Evolutionary conservation across 495 filamentous ascomycete genomes (phyloP), one percentile per base, ranked within the genome.

Genomic region (Xylaria longipes): DNA sequence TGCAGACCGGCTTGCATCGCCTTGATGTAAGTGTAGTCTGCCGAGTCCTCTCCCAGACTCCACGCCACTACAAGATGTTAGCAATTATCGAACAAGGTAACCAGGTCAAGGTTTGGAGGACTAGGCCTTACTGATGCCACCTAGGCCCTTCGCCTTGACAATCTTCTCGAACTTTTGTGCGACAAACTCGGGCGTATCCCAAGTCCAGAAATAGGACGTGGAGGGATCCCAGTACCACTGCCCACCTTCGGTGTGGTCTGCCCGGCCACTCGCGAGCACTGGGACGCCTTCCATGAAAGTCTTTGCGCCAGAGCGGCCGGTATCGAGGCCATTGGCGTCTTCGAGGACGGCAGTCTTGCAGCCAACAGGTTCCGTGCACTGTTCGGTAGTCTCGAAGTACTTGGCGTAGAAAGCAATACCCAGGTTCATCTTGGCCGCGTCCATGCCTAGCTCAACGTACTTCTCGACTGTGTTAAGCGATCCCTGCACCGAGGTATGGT

Each of bases 381-480:
- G 25, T 1, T 82, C 78, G 25, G 81, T 75, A 1, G 88, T 89
- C 57, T 82, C 85, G 79, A 91, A 92, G 84, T 84, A 92, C 77
- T 91, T 91, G 25, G 88, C 87, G 74, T 92, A 91, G 77, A 87
- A 91, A 17, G 89, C 88, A 67, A 91, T 84, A 17, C 90, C 90
- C 7, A 92, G 85, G 80, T 90, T 91, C 65, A 89, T 77, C 80
- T 91, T 90, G 48, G 78, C 76, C 2, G 86, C 69, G 2, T 84
- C 78, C 37, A 87, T 78, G 1, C 89, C 89, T 9, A 87, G 82
- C 39, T 82, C 81, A 35, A 89, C 75, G 77, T 91, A 92, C 61
- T 82, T 81, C 48, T 88, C 77, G 65, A 91, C 73, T 6, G 84
- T 78, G 6, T 83, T 79, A 17, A 87, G 79, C 2, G 86, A 88